A percentile compares a stretch with the other conserved stretches of the same genome.
These are phyloP conservation scores for Globisporangium uncinulatum DNA, from an alignment of 352 stramenopile genomes.

Conservation along the genomic window DNA sequence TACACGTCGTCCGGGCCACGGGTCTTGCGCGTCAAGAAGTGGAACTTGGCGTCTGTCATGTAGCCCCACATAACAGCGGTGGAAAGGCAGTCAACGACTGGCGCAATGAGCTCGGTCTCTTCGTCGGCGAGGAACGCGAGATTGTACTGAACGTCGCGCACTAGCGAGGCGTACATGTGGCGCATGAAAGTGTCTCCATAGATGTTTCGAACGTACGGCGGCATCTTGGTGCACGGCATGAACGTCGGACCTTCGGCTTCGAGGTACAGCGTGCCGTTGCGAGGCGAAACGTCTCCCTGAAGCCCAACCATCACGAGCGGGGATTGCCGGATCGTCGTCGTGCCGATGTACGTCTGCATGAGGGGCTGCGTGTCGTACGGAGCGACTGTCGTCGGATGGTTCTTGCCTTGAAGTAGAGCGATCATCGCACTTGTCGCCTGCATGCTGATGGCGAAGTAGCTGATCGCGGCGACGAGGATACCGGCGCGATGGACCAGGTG, in stretches of 20 bases:
- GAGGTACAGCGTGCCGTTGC: slow-evolving; percentile 28
- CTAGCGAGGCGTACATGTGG: slow-evolving; percentile 16
- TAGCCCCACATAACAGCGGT: slow-evolving; percentile 16
- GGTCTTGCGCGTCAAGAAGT: slow-evolving; percentile 29
- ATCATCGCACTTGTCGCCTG: neutral
- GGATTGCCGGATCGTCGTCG: slow-evolving; percentile 23
- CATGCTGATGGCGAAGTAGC: slow-evolving; percentile 2
- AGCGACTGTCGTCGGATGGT: neutral
- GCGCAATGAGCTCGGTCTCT: slow-evolving; percentile 27
- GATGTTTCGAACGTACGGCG: slow-evolving; percentile 9
- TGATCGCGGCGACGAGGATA: neutral
- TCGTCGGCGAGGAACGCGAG: slow-evolving; percentile 19
- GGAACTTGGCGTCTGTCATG: slow-evolving; percentile 22
- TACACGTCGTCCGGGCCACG: slow-evolving; percentile 16
- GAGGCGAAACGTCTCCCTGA: slow-evolving; percentile 15
- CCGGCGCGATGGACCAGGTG: neutral
- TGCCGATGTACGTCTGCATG: neutral
- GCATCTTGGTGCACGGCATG: slow-evolving; percentile 14
- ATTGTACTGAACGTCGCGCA: slow-evolving; percentile 21
- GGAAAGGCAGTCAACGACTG: slow-evolving; percentile 37
- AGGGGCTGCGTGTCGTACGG: neutral
- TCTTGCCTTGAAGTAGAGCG: neutral
- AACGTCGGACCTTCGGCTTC: slow-evolving; percentile 13
- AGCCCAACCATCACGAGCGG: slow-evolving; percentile 19
- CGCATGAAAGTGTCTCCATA: slow-evolving; percentile 36